Conservation (phyloP, 2,329 filamentous ascomycete genomes). For the Nemania sp. region DNA sequence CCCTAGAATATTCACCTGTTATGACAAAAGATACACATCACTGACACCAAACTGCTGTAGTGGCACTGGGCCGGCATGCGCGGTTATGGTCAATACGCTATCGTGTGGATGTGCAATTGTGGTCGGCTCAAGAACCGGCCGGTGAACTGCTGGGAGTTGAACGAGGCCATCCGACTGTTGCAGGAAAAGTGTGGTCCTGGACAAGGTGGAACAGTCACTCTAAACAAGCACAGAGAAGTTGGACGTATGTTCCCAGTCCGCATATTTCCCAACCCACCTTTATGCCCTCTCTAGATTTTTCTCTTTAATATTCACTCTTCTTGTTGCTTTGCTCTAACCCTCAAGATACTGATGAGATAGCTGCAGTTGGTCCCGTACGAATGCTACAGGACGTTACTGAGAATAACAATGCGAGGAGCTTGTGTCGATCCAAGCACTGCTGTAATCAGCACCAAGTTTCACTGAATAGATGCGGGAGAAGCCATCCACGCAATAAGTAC, state of each 20-base stretch:
- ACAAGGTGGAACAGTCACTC: conserved; percentile 2
- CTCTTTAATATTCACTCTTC: background rate
- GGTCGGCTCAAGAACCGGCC: background rate
- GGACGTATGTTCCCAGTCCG: background rate
- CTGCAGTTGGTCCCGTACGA: conserved; percentile 1
- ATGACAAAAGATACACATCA: background rate
- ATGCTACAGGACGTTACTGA: background rate
- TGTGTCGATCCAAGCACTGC: conserved; percentile 4
- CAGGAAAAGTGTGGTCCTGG: background rate
- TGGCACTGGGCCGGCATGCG: conserved; percentile 6
- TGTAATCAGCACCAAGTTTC: background rate
- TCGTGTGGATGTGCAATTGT: conserved; percentile 16
- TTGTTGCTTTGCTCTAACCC: background rate
- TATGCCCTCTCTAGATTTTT: background rate
- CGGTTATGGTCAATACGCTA: background rate
- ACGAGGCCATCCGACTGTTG: conserved; percentile 1
- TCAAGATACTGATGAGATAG: background rate
- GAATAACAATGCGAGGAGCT: background rate
- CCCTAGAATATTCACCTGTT: background rate
- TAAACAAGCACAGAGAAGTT: conserved; percentile 6
- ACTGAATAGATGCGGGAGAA: background rate
- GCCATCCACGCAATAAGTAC: conserved; percentile 1
- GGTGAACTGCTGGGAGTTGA: conserved; percentile 20
- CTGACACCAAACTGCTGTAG: conserved; percentile 5
- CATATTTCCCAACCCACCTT: background rate